phyloP scores from a whole-genome alignment of 306 rosid genomes.

The Cicer judaicum region DNA sequence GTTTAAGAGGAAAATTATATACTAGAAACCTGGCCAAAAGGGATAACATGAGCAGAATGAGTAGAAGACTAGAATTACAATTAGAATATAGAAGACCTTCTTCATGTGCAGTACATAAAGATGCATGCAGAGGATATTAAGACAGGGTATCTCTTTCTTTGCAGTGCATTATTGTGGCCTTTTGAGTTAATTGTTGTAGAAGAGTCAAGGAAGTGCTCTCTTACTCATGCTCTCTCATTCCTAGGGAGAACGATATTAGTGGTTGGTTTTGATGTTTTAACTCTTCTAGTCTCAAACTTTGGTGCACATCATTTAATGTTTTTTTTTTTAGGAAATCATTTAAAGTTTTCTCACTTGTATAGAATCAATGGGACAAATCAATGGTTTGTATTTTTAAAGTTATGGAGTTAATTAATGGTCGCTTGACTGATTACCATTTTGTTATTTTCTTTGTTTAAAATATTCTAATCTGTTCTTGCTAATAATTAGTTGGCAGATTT shows the following conservation, averaged over 20 bases:
- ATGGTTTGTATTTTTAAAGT: constrained; percentile 18
- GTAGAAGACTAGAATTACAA: background rate
- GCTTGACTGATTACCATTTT: constrained; percentile 35
- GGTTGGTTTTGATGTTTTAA: constrained; percentile 15
- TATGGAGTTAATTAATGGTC: constrained; percentile 23
- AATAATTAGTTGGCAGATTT: constrained; percentile 87
- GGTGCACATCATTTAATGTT: constrained; percentile 14
- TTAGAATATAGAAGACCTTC: constrained; percentile 26
- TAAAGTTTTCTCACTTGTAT: background rate
- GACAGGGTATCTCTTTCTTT: constrained; percentile 18
- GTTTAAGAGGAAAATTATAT: constrained; percentile 10
- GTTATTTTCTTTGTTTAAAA: constrained; percentile 27
- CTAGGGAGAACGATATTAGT: constrained; percentile 5
- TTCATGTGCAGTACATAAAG: constrained; percentile 21
- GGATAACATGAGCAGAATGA: background rate
- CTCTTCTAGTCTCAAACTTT: constrained; percentile 16
- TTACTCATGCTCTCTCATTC: background rate
- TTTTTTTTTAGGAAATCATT: background rate
- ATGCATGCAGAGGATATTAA: constrained; percentile 26
- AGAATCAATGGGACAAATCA: constrained; percentile 2
- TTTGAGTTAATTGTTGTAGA: constrained; percentile 36
- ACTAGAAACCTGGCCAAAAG: constrained; percentile 10
- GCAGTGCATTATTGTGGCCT: constrained; percentile 5
- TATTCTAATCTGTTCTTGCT: constrained; percentile 43
- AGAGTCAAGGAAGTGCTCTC: constrained; percentile 19